A percentile compares a stretch with the other conserved stretches of the same genome.
Conservation (phyloP, 805 yeast species). For the Cyberlindnera petersonii region DNA sequence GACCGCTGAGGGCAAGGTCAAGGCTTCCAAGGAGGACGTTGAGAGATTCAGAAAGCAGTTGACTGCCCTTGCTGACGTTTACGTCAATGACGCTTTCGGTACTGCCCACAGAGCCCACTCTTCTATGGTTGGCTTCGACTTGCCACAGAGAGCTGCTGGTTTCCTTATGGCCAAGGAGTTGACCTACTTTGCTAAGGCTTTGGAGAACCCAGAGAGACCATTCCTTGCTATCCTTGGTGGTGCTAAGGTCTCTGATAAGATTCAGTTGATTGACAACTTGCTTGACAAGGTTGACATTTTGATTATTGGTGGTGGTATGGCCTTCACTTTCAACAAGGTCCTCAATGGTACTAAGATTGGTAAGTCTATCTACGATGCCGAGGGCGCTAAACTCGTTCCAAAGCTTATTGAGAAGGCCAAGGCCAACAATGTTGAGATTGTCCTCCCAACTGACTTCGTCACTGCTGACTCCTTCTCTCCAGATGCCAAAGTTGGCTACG, state of each 20-base stretch:
- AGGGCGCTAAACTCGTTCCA: constrained; percentile 94
- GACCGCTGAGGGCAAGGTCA: constrained; percentile 89
- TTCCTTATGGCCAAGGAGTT: constrained; percentile 98
- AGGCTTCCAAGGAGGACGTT: constrained; percentile 85
- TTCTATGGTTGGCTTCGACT: constrained; percentile 96
- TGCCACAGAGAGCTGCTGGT: constrained; percentile 97
- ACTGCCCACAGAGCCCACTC: constrained; percentile 99
- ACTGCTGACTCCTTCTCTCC: constrained; percentile 92
- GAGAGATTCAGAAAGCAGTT: constrained; percentile 84
- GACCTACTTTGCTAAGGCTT: constrained; percentile 95
- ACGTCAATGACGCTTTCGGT: constrained; percentile 97
- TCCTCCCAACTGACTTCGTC: constrained; percentile 92
- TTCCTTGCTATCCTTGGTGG: constrained; percentile 99
- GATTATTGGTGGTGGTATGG: constrained; percentile 99
- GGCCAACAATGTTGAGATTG: constrained; percentile 89
- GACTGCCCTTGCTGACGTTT: constrained; percentile 92
- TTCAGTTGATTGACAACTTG: constrained; percentile 94
- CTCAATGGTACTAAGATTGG: constrained; percentile 84
- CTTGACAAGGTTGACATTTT: constrained; percentile 92
- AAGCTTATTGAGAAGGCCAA: constrained; percentile 92
- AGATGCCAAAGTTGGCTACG: constrained; percentile 82
- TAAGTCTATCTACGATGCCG: constrained; percentile 86
- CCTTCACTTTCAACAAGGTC: constrained; percentile 97
- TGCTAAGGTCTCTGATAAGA: constrained; percentile 99
- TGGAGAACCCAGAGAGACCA: constrained; percentile 97